Percentiles rank a stretch among this genome's conserved stretches.
These are phyloP conservation scores for Exophiala dermatitidis DNA, from an alignment of 2,329 filamentous ascomycete species.

Conservation along the genomic window DNA sequence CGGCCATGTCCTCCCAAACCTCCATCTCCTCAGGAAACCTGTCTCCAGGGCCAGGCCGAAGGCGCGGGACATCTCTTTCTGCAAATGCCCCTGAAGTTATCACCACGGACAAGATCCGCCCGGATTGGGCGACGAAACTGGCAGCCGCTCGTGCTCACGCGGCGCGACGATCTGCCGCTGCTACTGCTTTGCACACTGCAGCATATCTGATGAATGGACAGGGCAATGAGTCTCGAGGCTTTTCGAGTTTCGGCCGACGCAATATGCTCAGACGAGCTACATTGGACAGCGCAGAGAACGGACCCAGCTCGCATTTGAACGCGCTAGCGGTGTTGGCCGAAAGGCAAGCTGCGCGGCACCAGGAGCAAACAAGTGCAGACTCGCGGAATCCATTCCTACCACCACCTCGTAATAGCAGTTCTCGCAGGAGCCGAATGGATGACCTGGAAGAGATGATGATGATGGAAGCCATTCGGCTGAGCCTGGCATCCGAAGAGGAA, in stretches of 20 bases:
- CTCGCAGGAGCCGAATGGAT: slow-evolving; percentile 61
- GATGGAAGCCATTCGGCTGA: slow-evolving; percentile 87
- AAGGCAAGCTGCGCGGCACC: slow-evolving; percentile 34
- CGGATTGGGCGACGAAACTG: slow-evolving; percentile 90
- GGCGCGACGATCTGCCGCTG: slow-evolving; percentile 78
- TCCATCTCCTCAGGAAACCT: slow-evolving; percentile 59
- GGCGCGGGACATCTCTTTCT: slow-evolving; percentile 64
- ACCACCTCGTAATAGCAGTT: slow-evolving; percentile 44
- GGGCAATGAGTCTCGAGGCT: slow-evolving; percentile 43
- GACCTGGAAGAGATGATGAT: slow-evolving; percentile 98
- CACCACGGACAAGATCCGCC: slow-evolving; percentile 83
- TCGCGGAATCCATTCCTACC: slow-evolving; percentile 30
- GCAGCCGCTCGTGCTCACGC: slow-evolving; percentile 77
- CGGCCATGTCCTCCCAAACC: slow-evolving; percentile 80
- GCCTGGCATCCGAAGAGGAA: slow-evolving; percentile 87
- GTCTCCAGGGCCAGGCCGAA: slow-evolving; percentile 38
- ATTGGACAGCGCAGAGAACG: slow-evolving; percentile 32
- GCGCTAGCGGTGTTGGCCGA: slow-evolving; percentile 44
- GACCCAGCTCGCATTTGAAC: slow-evolving; percentile 34
- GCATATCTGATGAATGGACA: slow-evolving; percentile 66
- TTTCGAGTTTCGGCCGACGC: slow-evolving; percentile 54
- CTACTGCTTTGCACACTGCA: slow-evolving; percentile 88
- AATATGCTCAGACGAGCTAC: slow-evolving; percentile 40
- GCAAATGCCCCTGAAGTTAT: slow-evolving; percentile 79
- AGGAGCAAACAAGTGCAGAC: slow-evolving; percentile 29